Evolutionary conservation across 2,329 filamentous ascomycete genomes (phyloP).

Genomic region (Sodiomyces alkalinus): DNA sequence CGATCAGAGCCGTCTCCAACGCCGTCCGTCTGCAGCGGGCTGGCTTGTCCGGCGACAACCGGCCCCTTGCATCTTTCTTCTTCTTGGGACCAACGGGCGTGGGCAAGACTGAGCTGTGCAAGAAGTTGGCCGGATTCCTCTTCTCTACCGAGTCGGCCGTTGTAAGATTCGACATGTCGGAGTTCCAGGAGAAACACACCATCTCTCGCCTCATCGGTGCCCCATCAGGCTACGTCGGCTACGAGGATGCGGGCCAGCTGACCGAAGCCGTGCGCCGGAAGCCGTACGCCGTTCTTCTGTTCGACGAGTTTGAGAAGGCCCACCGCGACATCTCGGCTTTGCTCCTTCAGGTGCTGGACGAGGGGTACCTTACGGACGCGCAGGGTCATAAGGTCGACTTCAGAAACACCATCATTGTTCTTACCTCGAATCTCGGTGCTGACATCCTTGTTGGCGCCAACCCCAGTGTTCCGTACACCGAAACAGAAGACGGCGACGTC

Average conservation of each 20-base stretch:
- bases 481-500: slow-evolving; percentile 51
- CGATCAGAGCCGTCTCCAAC: slow-evolving; percentile 77
- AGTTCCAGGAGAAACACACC: slow-evolving; percentile 96
- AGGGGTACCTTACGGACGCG: slow-evolving; percentile 87
- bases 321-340: slow-evolving; percentile 89
- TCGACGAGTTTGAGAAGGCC: slow-evolving; percentile 97
- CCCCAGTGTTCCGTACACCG: slow-evolving; percentile 45
- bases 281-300: slow-evolving; percentile 85
- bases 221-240: slow-evolving; percentile 89
- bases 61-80: slow-evolving; percentile 89
- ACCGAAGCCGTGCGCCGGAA: slow-evolving; percentile 92
- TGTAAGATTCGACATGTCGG: slow-evolving; percentile 91
- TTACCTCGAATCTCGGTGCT: slow-evolving; percentile 90
- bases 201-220: slow-evolving; percentile 84
- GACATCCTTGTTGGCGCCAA: slow-evolving; percentile 74
- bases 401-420: slow-evolving; percentile 87
- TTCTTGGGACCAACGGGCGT: slow-evolving; percentile 94
- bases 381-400: slow-evolving; percentile 97
- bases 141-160: slow-evolving; percentile 88
- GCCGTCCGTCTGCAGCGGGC: slow-evolving; percentile 90
- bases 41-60: slow-evolving; percentile 79
- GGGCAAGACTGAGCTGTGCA: slow-evolving; percentile 94
- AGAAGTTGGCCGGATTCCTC: slow-evolving; percentile 83
- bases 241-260: slow-evolving; percentile 90
- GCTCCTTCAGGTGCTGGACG: slow-evolving; percentile 85